Evolutionary conservation across 176 grass and related monocot species (phyloP).

Genomic region (Cenchrus fungigraminus): DNA sequence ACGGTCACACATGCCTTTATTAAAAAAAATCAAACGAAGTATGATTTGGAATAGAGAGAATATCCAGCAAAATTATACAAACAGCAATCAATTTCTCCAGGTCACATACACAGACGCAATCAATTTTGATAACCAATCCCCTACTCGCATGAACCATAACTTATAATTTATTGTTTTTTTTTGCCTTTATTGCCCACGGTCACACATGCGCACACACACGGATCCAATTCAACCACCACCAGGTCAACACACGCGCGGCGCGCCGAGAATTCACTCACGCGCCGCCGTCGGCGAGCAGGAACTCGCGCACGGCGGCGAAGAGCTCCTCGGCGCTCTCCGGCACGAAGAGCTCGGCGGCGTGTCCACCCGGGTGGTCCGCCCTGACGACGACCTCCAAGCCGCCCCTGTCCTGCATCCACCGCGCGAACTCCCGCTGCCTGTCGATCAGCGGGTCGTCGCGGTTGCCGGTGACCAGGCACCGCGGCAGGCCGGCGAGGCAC

Average conservation of each 20-base stretch:
- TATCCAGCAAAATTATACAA: no score
- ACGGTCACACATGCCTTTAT: no score
- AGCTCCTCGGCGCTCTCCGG: conserved; percentile 48
- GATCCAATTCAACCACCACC: background rate
- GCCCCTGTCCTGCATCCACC: conserved; percentile 45
- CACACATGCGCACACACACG: background rate
- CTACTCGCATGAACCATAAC: no score
- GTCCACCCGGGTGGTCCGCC: conserved; percentile 48
- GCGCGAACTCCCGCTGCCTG: conserved; percentile 58
- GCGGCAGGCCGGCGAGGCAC: conserved; percentile 31
- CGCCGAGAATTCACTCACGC: background rate
- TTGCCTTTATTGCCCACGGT: background rate
- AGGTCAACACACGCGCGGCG: background rate
- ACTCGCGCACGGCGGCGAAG: conserved; percentile 55
- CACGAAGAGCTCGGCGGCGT: conserved; percentile 76
- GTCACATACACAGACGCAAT: no score
- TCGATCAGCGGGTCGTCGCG: conserved; percentile 75
- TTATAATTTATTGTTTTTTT: no score
- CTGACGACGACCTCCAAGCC: conserved; percentile 60
- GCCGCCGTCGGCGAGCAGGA: conserved; percentile 46
- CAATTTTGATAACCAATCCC: no score
- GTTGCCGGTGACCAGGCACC: conserved; percentile 62
- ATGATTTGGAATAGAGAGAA: no score
- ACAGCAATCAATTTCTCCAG: no score
- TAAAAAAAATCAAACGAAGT: no score